Conservation (phyloP, 805 yeast species). For the Starmerella etchellsii region DNA sequence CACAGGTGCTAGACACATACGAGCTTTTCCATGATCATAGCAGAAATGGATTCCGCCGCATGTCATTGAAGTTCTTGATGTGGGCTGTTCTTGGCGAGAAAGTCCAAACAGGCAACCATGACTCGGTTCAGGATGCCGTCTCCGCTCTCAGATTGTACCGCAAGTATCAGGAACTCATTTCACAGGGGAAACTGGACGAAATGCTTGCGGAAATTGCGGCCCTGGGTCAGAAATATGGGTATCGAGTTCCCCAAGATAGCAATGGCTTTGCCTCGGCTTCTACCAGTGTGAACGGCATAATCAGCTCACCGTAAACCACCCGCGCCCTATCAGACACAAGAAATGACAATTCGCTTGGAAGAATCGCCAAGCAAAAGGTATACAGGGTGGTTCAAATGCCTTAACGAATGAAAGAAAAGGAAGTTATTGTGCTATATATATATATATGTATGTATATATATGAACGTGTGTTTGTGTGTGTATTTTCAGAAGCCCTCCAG, state of each 20-base stretch:
- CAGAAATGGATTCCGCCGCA: constrained; percentile 46
- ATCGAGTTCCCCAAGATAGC: constrained; percentile 22
- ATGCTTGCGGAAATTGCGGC: constrained; percentile 53
- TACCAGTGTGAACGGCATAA: neutral
- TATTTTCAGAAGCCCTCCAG: neutral
- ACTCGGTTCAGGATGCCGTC: constrained; percentile 89
- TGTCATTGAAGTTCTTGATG: constrained; percentile 76
- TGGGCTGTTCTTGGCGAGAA: constrained; percentile 59
- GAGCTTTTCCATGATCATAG: constrained; percentile 63
- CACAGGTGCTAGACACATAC: constrained; percentile 83
- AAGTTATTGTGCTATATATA: too few relatives aligned
- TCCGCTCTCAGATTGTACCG: constrained; percentile 72
- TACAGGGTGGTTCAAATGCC: too few relatives aligned
- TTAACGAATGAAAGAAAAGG: too few relatives aligned
- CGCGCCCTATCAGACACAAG: too few relatives aligned
- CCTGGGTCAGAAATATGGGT: constrained; percentile 29
- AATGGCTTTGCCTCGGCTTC: too few relatives aligned
- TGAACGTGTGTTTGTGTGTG: too few relatives aligned
- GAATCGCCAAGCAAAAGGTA: too few relatives aligned
- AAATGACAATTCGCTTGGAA: too few relatives aligned
- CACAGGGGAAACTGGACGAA: constrained; percentile 45
- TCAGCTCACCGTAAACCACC: neutral
- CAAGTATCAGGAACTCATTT: constrained; percentile 51
- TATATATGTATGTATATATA: too few relatives aligned
- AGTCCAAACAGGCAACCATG: constrained; percentile 90